Conservation (phyloP, 805 yeast genomes). For the Jamesozyma piceae region DNA sequence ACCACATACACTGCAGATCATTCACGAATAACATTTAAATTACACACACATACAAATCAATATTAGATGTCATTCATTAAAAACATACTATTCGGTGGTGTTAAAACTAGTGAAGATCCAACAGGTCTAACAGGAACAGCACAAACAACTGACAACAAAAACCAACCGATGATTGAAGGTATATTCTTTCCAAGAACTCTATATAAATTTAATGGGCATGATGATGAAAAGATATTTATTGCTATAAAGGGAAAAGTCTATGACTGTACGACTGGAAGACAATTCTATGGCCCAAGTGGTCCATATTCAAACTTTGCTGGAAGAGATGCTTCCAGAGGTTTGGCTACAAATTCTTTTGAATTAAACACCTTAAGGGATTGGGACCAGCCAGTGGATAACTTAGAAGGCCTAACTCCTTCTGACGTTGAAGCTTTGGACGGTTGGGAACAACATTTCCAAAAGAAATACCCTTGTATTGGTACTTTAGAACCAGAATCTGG, state of each 20-base stretch:
- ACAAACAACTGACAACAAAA: slow-evolving; percentile 4
- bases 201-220: slow-evolving; percentile 70
- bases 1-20: background rate
- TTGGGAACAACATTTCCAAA: slow-evolving; percentile 77
- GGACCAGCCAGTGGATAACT: slow-evolving; percentile 68
- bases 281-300: slow-evolving; percentile 92
- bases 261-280: slow-evolving; percentile 71
- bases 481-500: slow-evolving; percentile 42
- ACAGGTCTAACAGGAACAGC: slow-evolving; percentile 23
- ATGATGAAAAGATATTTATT: slow-evolving; percentile 69
- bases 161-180: slow-evolving; percentile 36
- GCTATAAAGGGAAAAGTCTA: slow-evolving; percentile 81
- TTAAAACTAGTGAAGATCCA: slow-evolving; percentile 28
- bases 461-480: slow-evolving; percentile 79
- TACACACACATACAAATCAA: too few species aligned
- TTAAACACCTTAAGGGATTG: slow-evolving; percentile 51
- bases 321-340: slow-evolving; percentile 87
- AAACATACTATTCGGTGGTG: slow-evolving; percentile 28
- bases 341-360: slow-evolving; percentile 84
- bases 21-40: background rate
- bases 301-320: slow-evolving; percentile 94
- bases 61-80: slow-evolving; percentile 26
- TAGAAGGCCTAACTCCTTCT: slow-evolving; percentile 47
- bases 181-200: slow-evolving; percentile 66
- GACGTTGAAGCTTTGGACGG: slow-evolving; percentile 64